Base-by-base conservation (phyloP, 768 basidiomycete species). In the Suillus paluster region DNA sequence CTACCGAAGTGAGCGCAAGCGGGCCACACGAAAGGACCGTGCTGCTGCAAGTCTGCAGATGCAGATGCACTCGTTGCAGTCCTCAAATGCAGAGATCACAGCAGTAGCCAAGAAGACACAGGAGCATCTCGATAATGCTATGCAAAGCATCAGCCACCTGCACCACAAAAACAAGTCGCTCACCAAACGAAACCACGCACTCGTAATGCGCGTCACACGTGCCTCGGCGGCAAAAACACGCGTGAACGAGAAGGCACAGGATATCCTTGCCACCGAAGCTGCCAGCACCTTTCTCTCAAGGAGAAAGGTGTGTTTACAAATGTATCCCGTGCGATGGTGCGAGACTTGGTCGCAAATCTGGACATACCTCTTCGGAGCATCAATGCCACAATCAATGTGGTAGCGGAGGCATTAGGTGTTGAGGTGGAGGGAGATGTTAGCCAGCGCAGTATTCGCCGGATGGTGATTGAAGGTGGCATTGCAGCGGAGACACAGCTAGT, bases 401-500 rank as follows among this genome's bases (percentile, higher is more conserved):
- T 48, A 11, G n/a, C 46, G 46, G 25, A 48, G 25, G 46, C 21
- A 48, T 27, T 48, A 21, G 46, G 46, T 48, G 46, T 48, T 27
- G 46, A 48, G 46, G 46, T 58, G 21, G 39, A 42, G 56, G 59
- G 59, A 62, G 61, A 36, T 15, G 62, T 15, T 36, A 36, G 34
- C 34, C 34, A 36, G 34, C 64, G 56, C 11, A 63, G 53, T 17
- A 62, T 67, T 17, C 39, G 57, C 7, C 55, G 65, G n/a, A 39
- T 44, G 14, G 45, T 62, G 4, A 33, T 59, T 19, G 67, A 66
- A 56, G 64, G 64, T 8, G 62, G 62, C 14, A 39, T 49, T 23
- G 59, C 63, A 23, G 56, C 57, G 10, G 33, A 61, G 15, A 23
- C 64, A 27, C 67, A 68, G 58, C 36, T 64, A 44, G 67, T 39